Conservation (phyloP, 768 basidiomycete genomes). For the Pleurotus pulmonarius region DNA sequence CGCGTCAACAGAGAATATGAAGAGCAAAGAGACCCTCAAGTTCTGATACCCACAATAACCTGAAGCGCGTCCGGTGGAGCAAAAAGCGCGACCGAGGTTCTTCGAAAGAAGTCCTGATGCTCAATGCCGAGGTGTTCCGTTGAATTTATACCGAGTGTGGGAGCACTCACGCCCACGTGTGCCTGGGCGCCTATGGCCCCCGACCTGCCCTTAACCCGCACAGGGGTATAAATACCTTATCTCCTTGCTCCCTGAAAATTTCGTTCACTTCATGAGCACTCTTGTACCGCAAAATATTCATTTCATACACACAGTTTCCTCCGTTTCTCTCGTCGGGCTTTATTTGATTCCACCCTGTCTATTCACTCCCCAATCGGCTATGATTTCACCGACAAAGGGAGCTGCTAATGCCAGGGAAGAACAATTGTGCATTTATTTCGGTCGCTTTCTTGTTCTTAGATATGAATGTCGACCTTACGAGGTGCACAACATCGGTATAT, state of each 20-base stretch:
- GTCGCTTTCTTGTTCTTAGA: conserved; percentile 33
- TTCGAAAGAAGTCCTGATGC: too few relatives aligned
- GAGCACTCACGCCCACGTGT: too few relatives aligned
- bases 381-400: conserved; percentile 36
- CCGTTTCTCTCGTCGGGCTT: too few relatives aligned
- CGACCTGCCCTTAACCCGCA: not conserved
- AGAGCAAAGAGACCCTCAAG: not conserved
- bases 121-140: too few relatives aligned
- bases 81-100: too few relatives aligned
- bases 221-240: not conserved
- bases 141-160: too few relatives aligned
- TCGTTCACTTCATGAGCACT: too few relatives aligned
- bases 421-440: conserved; percentile 53
- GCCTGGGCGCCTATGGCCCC: not conserved
- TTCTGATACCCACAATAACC: not conserved
- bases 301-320: too few relatives aligned
- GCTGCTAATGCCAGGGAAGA: conserved; percentile 55
- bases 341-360: conserved; percentile 7
- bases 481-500: conserved; percentile 43
- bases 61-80: not conserved
- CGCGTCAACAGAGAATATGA: not conserved
- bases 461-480: conserved; percentile 57
- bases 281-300: too few relatives aligned
- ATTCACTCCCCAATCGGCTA: conserved; percentile 47
- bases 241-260: not conserved